Conservation (phyloP, 768 basidiomycete species). For the Collybiopsis luxurians region DNA sequence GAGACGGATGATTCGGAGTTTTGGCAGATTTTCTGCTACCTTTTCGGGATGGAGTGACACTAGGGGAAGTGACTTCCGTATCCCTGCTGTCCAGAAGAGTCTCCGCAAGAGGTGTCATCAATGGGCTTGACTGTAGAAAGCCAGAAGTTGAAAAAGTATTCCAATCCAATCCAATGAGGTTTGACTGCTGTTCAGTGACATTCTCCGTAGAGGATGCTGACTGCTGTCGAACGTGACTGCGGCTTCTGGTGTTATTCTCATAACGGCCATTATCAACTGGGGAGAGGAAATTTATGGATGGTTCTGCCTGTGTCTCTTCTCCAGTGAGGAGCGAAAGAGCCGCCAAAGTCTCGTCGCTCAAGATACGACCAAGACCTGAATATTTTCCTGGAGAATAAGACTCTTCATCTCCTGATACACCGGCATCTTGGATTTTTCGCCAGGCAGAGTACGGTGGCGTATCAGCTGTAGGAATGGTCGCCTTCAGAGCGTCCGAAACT, state of each 20-base stretch:
- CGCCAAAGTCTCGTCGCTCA: slow-evolving; percentile 67
- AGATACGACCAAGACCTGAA: slow-evolving; percentile 46
- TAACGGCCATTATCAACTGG: not conserved
- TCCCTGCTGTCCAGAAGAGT: slow-evolving; percentile 57
- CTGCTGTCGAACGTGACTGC: not conserved
- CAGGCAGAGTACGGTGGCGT: slow-evolving; percentile 33
- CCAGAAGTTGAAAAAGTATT: slow-evolving; percentile 64
- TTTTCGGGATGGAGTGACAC: slow-evolving; percentile 17
- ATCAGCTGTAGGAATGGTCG: slow-evolving; percentile 5
- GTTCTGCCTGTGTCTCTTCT: slow-evolving; percentile 32
- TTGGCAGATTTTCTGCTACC: slow-evolving; percentile 2
- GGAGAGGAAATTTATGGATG: slow-evolving; percentile 34
- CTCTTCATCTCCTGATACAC: slow-evolving; percentile 29
- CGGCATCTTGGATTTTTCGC: slow-evolving; percentile 46
- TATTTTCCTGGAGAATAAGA: slow-evolving; percentile 27
- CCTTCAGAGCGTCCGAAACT: slow-evolving; percentile 60
- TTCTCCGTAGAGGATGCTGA: not conserved
- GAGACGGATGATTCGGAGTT: slow-evolving; percentile 10
- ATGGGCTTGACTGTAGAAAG: slow-evolving; percentile 44
- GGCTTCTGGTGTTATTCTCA: slow-evolving; percentile 12
- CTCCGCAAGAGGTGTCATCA: slow-evolving; percentile 44
- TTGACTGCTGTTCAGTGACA: not conserved
- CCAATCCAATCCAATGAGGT: slow-evolving; percentile 52
- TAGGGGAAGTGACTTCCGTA: slow-evolving; percentile 50
- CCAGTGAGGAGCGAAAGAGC: slow-evolving; percentile 22